These are phyloP conservation scores for Leccinum subtestaceum DNA, from an alignment of 768 basidiomycete genomes.

Conservation along the genomic window DNA sequence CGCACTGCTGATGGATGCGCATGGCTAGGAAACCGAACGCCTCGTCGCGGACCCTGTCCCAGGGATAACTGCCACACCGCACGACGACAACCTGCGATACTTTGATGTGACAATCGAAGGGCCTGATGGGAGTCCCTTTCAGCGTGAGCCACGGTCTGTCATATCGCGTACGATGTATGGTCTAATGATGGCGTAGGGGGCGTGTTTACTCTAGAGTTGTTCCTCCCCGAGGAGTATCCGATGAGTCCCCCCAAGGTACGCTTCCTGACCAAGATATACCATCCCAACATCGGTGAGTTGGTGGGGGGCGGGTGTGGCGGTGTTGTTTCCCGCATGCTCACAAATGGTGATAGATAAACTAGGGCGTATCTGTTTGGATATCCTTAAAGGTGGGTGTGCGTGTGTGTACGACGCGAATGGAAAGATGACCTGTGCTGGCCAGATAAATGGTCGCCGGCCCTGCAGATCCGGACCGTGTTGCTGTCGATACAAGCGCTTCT, in stretches of 20 bases:
- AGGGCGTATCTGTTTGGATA: conserved; percentile 96
- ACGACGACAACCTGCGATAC: conserved; percentile 97
- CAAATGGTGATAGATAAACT: conserved; percentile 74
- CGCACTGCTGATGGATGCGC: conserved; percentile 19
- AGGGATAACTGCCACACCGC: conserved; percentile 91
- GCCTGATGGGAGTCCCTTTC: conserved; percentile 91
- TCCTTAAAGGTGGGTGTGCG: conserved; percentile 76
- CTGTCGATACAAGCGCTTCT: conserved; percentile 96
- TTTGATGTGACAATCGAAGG: conserved; percentile 98
- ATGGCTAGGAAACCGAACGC: conserved; percentile 87
- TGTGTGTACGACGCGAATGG: background rate
- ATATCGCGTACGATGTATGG: background rate
- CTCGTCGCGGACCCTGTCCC: conserved; percentile 96
- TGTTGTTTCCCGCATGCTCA: conserved; percentile 21
- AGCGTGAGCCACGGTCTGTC: conserved; percentile 48
- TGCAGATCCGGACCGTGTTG: conserved; percentile 97
- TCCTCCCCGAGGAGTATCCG: conserved; percentile 98
- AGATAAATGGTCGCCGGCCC: conserved; percentile 99
- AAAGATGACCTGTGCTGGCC: background rate
- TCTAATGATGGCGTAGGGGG: conserved; percentile 57
- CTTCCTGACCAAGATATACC: conserved; percentile 97
- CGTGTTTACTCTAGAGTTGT: conserved; percentile 92
- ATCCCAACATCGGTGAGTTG: conserved; percentile 94
- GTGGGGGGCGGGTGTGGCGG: conserved; percentile 8
- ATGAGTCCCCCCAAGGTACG: conserved; percentile 99